A percentile compares a stretch with the other conserved stretches of the same genome.
phyloP scores from a whole-genome alignment of 805 yeast genomes.

The Kregervanrija delftensis region DNA sequence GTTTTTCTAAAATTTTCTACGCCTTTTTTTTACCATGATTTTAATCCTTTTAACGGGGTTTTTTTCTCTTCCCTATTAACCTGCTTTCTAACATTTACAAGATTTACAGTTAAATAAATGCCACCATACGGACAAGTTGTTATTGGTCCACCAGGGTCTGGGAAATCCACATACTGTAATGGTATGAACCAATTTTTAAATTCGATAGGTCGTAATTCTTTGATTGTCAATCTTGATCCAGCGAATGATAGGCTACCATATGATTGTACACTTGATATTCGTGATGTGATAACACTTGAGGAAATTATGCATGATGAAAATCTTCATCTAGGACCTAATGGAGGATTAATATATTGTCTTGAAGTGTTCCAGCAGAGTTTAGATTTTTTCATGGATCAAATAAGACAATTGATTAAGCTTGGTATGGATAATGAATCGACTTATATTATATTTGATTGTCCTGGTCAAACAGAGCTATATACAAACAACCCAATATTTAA shows the following conservation, averaged over 20 bases:
- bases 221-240: conserved; percentile 88
- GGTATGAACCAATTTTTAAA: conserved; percentile 90
- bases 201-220: conserved; percentile 86
- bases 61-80: not conserved
- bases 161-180: conserved; percentile 89
- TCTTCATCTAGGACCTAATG: conserved; percentile 56
- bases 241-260: conserved; percentile 53
- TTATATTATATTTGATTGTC: conserved; percentile 80
- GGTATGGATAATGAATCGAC: conserved; percentile 38
- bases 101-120: conserved; percentile 22
- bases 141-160: conserved; percentile 98
- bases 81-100: not conserved
- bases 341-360: conserved; percentile 84
- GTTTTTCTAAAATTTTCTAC: not conserved
- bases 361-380: conserved; percentile 56
- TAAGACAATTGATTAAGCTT: conserved; percentile 45
- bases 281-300: conserved; percentile 50
- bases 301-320: conserved; percentile 51
- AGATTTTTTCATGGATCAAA: conserved; percentile 50
- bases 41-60: not conserved
- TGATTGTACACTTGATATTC: conserved; percentile 47
- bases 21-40: not conserved
- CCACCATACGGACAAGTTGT: conserved; percentile 79
- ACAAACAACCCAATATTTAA: conserved; percentile 79
- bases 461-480: conserved; percentile 94